phyloP scores from a whole-genome alignment of 192 early-diverging fungal genomes.

The Backusella luteola region DNA sequence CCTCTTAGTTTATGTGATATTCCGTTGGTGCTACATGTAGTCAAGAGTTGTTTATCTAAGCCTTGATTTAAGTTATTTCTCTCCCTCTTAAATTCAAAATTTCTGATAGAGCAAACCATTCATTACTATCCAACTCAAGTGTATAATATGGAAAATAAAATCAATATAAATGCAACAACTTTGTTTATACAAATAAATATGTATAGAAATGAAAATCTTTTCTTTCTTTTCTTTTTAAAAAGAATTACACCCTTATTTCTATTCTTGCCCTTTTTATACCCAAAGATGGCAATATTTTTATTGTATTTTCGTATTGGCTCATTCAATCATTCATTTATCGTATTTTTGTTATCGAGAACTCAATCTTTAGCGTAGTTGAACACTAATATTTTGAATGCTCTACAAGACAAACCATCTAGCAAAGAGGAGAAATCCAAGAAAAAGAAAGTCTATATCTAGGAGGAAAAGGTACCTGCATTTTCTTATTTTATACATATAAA shows the following conservation, averaged over 20 bases:
- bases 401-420: not conserved
- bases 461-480: not conserved
- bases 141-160: not conserved
- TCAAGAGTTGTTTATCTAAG: no score
- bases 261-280: not conserved
- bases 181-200: not conserved
- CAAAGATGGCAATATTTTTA: not conserved
- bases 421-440: not conserved
- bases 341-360: not conserved
- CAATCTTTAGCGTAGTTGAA: not conserved
- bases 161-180: not conserved
- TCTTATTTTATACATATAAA: not conserved
- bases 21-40: no score
- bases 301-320: not conserved
- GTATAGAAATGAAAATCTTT: not conserved
- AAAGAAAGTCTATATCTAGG: not conserved
- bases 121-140: not conserved
- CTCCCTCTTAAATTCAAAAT: no score
- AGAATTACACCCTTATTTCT: not conserved
- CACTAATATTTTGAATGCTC: no score
- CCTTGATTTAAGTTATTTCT: no score
- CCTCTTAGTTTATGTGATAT: no score
- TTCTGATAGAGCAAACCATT: no score
- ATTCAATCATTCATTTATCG: not conserved
- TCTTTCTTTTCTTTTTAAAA: not conserved